A percentile compares a stretch with the other conserved stretches of the same genome.
Evolutionary conservation across 164 flowering plant species (phyloP).

Genomic region (Liriodendron chinense): DNA sequence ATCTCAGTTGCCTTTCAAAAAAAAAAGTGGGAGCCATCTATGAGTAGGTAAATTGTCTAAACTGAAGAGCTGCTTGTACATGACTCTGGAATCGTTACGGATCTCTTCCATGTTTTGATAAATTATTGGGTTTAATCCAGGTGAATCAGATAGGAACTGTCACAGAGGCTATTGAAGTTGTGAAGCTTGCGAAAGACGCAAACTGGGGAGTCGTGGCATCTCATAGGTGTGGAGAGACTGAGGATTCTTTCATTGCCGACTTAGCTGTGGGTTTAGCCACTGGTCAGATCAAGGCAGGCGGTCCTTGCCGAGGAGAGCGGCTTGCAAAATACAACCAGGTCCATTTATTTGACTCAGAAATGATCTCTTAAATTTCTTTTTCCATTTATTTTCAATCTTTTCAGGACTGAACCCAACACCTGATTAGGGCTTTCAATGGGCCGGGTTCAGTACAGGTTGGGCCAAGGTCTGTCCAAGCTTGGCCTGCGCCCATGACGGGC

Average conservation of each 20-base stretch:
- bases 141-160: constrained; percentile 88
- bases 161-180: constrained; percentile 88
- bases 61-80: background rate
- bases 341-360: background rate
- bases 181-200: constrained; percentile 85
- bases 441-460: no score
- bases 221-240: constrained; percentile 93
- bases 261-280: constrained; percentile 81
- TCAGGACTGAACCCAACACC: background rate
- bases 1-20: no score
- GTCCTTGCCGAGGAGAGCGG: constrained; percentile 95
- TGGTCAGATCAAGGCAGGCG: constrained; percentile 92
- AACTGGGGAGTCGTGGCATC: constrained; percentile 88
- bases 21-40: no score
- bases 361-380: background rate
- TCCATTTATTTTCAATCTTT: background rate
- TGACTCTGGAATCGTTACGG: background rate
- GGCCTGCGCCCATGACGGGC: no score
- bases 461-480: no score
- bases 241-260: constrained; percentile 87
- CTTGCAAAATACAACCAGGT: constrained; percentile 95
- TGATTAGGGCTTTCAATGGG: background rate
- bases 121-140: constrained; percentile 28
- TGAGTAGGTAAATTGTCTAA: no score
- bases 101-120: background rate